Percentiles rank a stretch among this genome's conserved stretches.
phyloP scores from a whole-genome alignment of 2,329 filamentous ascomycete genomes.

The Parasarocladium wereldwijsianum region DNA sequence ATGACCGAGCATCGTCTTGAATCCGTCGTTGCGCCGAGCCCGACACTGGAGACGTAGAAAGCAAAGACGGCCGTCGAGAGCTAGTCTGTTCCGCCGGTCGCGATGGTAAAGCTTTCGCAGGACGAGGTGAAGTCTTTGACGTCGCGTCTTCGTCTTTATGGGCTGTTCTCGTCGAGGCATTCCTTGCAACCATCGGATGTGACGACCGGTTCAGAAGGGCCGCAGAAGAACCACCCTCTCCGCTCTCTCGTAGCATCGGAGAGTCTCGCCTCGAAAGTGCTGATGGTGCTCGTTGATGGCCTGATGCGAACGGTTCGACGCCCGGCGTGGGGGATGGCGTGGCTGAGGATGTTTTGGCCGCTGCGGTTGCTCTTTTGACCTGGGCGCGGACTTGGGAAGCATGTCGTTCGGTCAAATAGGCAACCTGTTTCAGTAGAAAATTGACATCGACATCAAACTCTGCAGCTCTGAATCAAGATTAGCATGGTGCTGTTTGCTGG shows the following conservation, averaged over 20 bases:
- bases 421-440: conserved; percentile 85
- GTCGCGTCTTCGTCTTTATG: conserved; percentile 20
- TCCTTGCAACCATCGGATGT: conserved; percentile 31
- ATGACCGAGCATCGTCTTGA: conserved; percentile 10
- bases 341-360: conserved; percentile 38
- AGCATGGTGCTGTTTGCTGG: conserved; percentile 6
- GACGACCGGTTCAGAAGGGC: conserved; percentile 27
- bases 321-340: conserved; percentile 42
- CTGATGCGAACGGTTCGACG: conserved; percentile 23
- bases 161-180: conserved; percentile 30
- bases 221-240: conserved; percentile 27
- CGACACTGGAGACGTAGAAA: conserved; percentile 15
- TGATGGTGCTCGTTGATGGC: conserved; percentile 31
- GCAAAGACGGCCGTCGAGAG: conserved; percentile 29
- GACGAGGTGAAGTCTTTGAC: conserved; percentile 16
- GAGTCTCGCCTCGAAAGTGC: conserved; percentile 43
- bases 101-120: conserved; percentile 10
- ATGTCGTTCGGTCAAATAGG: conserved; percentile 85
- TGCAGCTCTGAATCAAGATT: conserved; percentile 37
- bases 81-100: conserved; percentile 17
- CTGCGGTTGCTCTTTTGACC: conserved; percentile 59
- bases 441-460: conserved; percentile 73
- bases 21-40: conserved; percentile 9
- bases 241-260: conserved; percentile 32
- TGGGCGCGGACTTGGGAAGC: conserved; percentile 81